Conservation (phyloP, 768 basidiomycete species). For the Termitomyces sp. region DNA sequence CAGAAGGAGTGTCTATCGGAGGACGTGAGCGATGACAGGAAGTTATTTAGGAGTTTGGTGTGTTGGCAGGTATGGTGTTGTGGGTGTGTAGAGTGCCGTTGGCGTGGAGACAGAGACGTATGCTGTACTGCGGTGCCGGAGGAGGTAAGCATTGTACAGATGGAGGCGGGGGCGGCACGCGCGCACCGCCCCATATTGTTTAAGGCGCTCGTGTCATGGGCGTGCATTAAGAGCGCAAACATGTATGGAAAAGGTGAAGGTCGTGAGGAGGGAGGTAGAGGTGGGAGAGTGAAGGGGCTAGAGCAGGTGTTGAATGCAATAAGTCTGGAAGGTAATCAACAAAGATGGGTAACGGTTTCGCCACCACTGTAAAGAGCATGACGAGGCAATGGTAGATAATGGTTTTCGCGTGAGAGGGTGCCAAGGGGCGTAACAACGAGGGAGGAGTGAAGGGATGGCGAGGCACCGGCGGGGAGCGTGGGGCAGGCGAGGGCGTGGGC, state of each 20-base stretch:
- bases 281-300: too few species aligned
- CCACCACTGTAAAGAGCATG: too few species aligned
- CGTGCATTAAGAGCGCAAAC: conserved; percentile 47
- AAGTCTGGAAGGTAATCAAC: too few species aligned
- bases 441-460: conserved; percentile 71
- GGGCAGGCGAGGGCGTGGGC: conserved; percentile 51
- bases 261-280: conserved; percentile 82
- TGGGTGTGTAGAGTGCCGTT: conserved; percentile 12
- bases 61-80: conserved; percentile 1
- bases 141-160: conserved; percentile 13
- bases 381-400: conserved; percentile 91
- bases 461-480: conserved; percentile 82
- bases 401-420: conserved; percentile 64
- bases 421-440: conserved; percentile 35
- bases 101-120: conserved; percentile 13
- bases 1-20: not conserved
- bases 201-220: too few species aligned
- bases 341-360: too few species aligned
- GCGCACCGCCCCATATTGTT: conserved; percentile 54
- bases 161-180: conserved; percentile 26
- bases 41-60: not conserved
- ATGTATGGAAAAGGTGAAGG: conserved; percentile 97
- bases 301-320: too few species aligned
- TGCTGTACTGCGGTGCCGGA: conserved; percentile 19
- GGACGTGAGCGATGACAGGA: too few species aligned